phyloP scores from a whole-genome alignment of 176 grass and related monocot genomes.

The Paspalum notatum region DNA sequence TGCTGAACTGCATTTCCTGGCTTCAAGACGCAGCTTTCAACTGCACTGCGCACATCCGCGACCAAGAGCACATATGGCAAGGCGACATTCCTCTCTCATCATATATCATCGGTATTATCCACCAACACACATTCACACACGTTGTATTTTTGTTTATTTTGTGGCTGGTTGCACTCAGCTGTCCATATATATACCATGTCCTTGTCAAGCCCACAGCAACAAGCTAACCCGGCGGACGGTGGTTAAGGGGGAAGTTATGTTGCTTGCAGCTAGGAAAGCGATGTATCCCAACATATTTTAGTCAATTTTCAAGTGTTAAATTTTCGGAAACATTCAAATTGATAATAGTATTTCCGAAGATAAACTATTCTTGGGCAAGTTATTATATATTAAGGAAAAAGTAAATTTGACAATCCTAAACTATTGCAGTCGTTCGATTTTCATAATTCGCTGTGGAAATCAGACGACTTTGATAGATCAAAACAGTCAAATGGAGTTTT shows the following conservation, averaged over 20 bases:
- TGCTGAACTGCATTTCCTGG: not conserved
- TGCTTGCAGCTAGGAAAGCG: constrained; percentile 8
- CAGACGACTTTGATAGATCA: no score
- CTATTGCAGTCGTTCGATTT: no score
- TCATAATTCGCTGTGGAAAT: no score
- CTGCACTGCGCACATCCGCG: not conserved
- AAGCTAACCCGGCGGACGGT: constrained; percentile 18
- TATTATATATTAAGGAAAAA: not conserved
- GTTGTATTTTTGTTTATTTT: constrained; percentile 7
- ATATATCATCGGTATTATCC: constrained; percentile 30
- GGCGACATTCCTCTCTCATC: constrained; percentile 38
- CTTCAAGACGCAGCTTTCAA: constrained; percentile 17
- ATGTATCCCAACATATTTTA: not conserved
- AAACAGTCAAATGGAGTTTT: no score
- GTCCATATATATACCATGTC: constrained; percentile 14
- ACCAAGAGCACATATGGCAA: constrained; percentile 26
- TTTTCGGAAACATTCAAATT: not conserved
- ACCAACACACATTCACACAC: not conserved
- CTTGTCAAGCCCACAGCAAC: not conserved
- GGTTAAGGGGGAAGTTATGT: constrained; percentile 24
- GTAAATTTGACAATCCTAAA: no score
- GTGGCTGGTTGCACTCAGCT: constrained; percentile 20
- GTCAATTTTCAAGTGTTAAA: not conserved
- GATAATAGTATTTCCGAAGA: not conserved
- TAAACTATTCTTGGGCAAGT: not conserved